Evolutionary conservation across 768 basidiomycete genomes (phyloP).

Genomic region (Vararia minispora): DNA sequence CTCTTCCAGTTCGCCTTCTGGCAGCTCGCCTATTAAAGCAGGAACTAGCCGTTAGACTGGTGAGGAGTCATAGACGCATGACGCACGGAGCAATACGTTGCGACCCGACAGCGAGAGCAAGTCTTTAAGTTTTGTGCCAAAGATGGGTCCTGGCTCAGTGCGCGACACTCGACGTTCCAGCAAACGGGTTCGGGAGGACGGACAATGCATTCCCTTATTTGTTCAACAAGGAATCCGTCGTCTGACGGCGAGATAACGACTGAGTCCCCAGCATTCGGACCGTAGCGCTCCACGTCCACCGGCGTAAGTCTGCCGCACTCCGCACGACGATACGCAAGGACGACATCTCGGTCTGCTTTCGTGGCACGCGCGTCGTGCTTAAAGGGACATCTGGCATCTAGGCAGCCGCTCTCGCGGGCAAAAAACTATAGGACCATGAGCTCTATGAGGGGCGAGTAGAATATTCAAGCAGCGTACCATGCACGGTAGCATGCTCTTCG

Average conservation of each 20-base stretch:
- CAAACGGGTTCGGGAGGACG: background rate
- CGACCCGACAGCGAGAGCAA: background rate
- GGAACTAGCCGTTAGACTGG: background rate
- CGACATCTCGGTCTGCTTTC: conserved; percentile 3
- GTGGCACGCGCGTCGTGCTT: conserved; percentile 7
- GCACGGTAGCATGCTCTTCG: conserved; percentile 7
- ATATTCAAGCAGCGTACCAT: conserved; percentile 6
- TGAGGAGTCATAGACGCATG: background rate
- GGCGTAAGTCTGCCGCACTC: conserved; percentile 3
- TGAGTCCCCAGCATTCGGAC: background rate
- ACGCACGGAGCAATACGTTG: conserved; percentile 11
- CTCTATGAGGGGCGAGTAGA: too few species aligned
- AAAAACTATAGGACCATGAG: conserved; percentile 10
- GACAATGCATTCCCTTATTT: background rate
- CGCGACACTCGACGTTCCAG: background rate
- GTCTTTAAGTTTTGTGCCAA: background rate
- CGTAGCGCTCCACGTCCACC: background rate
- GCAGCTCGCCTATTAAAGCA: conserved; percentile 4
- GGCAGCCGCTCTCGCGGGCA: conserved; percentile 9
- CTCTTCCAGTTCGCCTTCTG: conserved; percentile 9
- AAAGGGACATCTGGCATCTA: conserved; percentile 9
- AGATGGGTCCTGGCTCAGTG: background rate
- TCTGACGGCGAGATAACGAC: background rate
- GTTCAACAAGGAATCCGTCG: background rate
- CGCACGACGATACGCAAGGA: conserved; percentile 8